phyloP scores from a whole-genome alignment of 73 alveolate species.

The Symbiodinium natans region DNA sequence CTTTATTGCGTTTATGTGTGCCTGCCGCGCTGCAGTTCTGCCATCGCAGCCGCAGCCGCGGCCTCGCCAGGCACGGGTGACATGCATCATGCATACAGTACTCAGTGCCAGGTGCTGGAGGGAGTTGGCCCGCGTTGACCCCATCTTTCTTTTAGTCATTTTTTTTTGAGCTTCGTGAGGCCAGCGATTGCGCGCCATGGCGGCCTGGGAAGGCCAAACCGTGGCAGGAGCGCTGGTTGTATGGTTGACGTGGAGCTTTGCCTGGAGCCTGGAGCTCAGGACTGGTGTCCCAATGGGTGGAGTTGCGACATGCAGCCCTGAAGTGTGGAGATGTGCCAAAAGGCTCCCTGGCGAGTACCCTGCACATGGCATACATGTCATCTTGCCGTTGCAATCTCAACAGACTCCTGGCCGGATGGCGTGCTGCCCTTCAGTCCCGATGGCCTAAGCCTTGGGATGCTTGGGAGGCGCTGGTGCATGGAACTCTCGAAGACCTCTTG shows the following conservation, averaged over 20 bases:
- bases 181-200: constrained; percentile 27
- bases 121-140: background rate
- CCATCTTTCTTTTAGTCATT: background rate
- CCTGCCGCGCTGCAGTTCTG: background rate
- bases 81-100: background rate
- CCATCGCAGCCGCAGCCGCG: background rate
- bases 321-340: background rate
- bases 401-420: too few species aligned
- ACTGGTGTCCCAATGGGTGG: constrained; percentile 37
- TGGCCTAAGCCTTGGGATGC: background rate
- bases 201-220: background rate
- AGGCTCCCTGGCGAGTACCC: background rate
- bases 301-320: constrained; percentile 19
- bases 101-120: too few species aligned
- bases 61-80: background rate
- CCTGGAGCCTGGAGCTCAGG: background rate
- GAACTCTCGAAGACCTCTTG: too few species aligned
- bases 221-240: background rate
- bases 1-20: too few species aligned
- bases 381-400: too few species aligned
- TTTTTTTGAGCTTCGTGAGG: background rate
- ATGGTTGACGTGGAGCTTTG: background rate
- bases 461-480: too few species aligned
- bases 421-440: constrained; percentile 6
- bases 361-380: too few species aligned